Conservation (phyloP, 2,329 filamentous ascomycete genomes). For the Botrytis porri region DNA sequence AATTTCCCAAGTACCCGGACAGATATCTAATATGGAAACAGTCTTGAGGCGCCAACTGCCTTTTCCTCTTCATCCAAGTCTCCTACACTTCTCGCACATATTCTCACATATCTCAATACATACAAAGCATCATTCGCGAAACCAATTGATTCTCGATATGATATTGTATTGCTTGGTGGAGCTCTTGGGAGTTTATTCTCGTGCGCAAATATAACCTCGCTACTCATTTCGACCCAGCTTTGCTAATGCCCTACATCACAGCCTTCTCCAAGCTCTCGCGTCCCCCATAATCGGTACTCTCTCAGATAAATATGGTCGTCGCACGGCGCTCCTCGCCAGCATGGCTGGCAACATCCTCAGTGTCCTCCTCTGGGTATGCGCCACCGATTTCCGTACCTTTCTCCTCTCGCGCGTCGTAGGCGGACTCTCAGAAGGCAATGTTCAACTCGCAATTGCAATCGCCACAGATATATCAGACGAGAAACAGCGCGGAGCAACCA, state of each 20-base stretch:
- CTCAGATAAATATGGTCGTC: constrained; percentile 83
- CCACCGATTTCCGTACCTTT: constrained; percentile 93
- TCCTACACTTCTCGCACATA: constrained; percentile 71
- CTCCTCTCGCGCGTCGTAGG: constrained; percentile 89
- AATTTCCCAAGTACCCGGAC: constrained; percentile 79
- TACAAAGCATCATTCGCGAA: constrained; percentile 93
- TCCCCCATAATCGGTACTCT: constrained; percentile 87
- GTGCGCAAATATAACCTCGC: constrained; percentile 39
- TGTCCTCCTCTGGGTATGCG: constrained; percentile 89
- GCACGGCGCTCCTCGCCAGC: constrained; percentile 81
- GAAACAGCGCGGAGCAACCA: constrained; percentile 78
- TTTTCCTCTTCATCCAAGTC: constrained; percentile 43
- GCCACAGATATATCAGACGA: constrained; percentile 94
- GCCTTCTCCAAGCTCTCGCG: constrained; percentile 82
- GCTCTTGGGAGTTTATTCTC: constrained; percentile 90
- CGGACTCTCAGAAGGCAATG: constrained; percentile 92
- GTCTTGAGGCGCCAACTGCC: constrained; percentile 62
- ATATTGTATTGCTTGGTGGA: constrained; percentile 92
- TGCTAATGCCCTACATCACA: constrained; percentile 43
- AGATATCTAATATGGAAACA: constrained; percentile 49
- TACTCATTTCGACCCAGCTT: neutral
- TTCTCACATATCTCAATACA: constrained; percentile 80
- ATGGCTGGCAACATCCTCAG: constrained; percentile 93
- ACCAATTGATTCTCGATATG: constrained; percentile 93
- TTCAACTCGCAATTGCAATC: constrained; percentile 93